Conservation (phyloP, 1,284 basidiomycete genomes). For the Peniophora sp. region DNA sequence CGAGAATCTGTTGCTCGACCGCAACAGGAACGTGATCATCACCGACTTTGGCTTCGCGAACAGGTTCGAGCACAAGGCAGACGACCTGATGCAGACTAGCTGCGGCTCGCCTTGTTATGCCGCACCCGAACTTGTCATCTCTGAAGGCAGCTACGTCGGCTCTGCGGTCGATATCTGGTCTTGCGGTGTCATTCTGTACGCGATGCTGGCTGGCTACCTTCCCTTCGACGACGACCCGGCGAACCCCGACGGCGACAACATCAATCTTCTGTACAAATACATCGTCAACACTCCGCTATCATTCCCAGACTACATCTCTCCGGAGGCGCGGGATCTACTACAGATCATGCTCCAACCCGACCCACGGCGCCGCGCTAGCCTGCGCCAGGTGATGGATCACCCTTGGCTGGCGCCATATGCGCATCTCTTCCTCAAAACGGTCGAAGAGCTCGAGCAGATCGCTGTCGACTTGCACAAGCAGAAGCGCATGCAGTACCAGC, state of each 20-base stretch:
- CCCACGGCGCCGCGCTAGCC: conserved; percentile 65
- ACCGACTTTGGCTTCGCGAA: conserved; percentile 99
- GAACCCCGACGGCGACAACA: conserved; percentile 99
- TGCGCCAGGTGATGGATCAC: conserved; percentile 75
- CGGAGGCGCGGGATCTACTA: conserved; percentile 67
- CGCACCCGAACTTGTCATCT: conserved; percentile 97
- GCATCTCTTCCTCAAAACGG: conserved; percentile 58
- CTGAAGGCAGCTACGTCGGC: conserved; percentile 94
- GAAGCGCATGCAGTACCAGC: conserved; percentile 76
- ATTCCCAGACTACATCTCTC: conserved; percentile 89
- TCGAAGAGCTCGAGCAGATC: conserved; percentile 72
- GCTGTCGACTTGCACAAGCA: conserved; percentile 82
- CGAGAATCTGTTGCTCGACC: conserved; percentile 95
- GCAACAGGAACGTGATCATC: conserved; percentile 97
- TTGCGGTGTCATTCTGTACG: conserved; percentile 98
- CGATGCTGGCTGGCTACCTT: conserved; percentile 98
- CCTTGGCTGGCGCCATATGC: conserved; percentile 73
- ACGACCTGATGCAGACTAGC: conserved; percentile 98
- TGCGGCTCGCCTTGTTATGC: conserved; percentile 98
- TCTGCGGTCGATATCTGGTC: conserved; percentile 99
- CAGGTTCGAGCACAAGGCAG: conserved; percentile 83
- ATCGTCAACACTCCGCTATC: conserved; percentile 94
- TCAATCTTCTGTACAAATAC: conserved; percentile 99
- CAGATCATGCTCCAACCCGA: conserved; percentile 86
- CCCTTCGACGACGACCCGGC: conserved; percentile 99